Conservation (phyloP, 345 rosid genomes). For the Barbarea vulgaris region DNA sequence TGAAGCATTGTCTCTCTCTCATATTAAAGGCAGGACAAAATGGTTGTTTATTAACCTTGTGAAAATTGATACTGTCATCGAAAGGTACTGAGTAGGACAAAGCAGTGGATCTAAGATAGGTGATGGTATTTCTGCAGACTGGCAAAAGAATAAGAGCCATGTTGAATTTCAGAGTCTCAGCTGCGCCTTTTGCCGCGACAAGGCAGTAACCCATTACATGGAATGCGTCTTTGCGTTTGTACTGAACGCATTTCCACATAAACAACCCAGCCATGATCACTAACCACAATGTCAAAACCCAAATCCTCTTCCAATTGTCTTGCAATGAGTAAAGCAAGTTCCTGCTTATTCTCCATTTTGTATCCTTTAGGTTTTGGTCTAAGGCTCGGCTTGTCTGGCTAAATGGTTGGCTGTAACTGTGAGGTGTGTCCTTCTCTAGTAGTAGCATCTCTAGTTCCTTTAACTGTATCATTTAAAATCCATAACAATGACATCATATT, state of each 20-base stretch:
- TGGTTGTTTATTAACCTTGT: slow-evolving; percentile 59
- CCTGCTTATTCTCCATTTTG: slow-evolving; percentile 55
- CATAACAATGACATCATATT: neutral
- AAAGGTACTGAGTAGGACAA: slow-evolving; percentile 75
- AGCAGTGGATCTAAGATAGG: slow-evolving; percentile 85
- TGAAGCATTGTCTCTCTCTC: neutral
- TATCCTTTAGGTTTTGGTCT: slow-evolving; percentile 81
- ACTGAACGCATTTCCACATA: slow-evolving; percentile 77
- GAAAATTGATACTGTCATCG: slow-evolving; percentile 89
- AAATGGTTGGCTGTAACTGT: slow-evolving; percentile 81
- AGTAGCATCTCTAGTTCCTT: slow-evolving; percentile 93
- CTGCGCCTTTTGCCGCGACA: slow-evolving; percentile 86
- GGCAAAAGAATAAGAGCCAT: slow-evolving; percentile 96
- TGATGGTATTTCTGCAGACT: slow-evolving; percentile 82
- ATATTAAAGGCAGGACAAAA: neutral
- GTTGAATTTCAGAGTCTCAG: slow-evolving; percentile 87
- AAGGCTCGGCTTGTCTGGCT: slow-evolving; percentile 96
- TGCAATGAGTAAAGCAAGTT: slow-evolving; percentile 59
- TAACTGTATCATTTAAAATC: slow-evolving; percentile 53
- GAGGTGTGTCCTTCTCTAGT: slow-evolving; percentile 80
- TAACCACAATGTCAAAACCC: slow-evolving; percentile 82
- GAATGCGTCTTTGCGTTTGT: slow-evolving; percentile 66
- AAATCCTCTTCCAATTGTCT: slow-evolving; percentile 83
- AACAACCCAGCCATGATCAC: slow-evolving; percentile 70
- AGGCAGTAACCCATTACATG: slow-evolving; percentile 90